Base-by-base conservation (phyloP, 148 eudicot species). In the Silene uniflora region DNA sequence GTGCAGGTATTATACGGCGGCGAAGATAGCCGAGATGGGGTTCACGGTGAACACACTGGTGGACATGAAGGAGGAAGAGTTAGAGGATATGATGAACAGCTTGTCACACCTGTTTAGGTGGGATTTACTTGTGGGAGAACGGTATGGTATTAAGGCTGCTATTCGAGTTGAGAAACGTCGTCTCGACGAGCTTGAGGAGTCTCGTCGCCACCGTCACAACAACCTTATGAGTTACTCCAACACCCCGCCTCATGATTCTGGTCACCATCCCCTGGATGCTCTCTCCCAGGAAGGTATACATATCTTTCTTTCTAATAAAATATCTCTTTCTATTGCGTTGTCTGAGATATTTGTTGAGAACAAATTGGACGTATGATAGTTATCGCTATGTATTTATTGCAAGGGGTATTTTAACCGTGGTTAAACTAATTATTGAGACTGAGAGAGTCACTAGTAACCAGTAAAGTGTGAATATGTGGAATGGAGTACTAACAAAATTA, bases 61-160 rank as follows among this genome's bases (percentile, higher is more conserved):
- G 79, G 86, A 89, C 64, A 95, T 95, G 98, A 90, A 83, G 72
- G 98, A 95, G 25, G 96, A 92, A 17, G 98, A 95, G 85, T 82
- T 95, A 10, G 97, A 95, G 42, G 98, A 92, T 8, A 95, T 95
- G 98, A 88, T 95, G 90, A 90, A 80, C 65, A 90, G 97, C 70
- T 73, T 95, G 4, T 85, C 86, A 3, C 96, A 90, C 60, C 79
- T 95, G 44, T 95, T 89, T 81, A 67, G 96, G 60, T 90, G 92
- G 96, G 97, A 95, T 5, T 75, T 95, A 0, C 93, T 95, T 12
- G 98, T 95, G 0, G 98, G 98, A 0, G 98, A 95, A 81, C 84
- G 96, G 70, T 95, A 95, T 16, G 98, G 98, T 0, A 90, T 95
- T 19, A 92, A 89, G 65, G 89, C 96, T 3, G 98, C 97, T 0